phyloP scores from a whole-genome alignment of 2,329 filamentous ascomycete genomes.

The Colletotrichum karsti region DNA sequence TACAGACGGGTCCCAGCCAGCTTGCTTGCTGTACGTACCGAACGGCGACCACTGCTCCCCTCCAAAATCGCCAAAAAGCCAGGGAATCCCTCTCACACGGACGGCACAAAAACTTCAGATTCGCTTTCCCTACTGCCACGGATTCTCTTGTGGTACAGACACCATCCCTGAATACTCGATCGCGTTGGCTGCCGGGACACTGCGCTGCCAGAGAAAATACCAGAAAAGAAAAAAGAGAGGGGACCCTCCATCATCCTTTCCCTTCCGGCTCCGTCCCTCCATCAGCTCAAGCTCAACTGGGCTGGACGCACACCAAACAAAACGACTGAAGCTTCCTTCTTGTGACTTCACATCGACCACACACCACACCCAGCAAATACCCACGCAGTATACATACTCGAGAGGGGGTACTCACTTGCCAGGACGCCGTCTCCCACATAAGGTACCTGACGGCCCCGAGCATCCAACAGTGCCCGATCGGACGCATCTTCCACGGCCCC shows the following conservation, averaged over 20 bases:
- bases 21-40: constrained; percentile 10
- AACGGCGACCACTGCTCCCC: background rate
- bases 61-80: background rate
- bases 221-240: background rate
- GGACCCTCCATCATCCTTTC: background rate
- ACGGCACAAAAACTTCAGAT: background rate
- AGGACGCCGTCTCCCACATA: too few relatives aligned
- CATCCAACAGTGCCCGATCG: too few relatives aligned
- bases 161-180: too few relatives aligned
- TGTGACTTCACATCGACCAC: background rate
- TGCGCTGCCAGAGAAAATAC: background rate
- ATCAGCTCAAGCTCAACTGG: background rate
- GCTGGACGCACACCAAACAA: background rate
- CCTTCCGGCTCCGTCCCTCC: constrained; percentile 24
- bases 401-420: too few relatives aligned
- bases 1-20: background rate
- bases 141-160: background rate
- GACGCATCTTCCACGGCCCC: background rate
- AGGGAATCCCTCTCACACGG: background rate
- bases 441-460: background rate
- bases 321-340: constrained; percentile 2
- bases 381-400: too few relatives aligned
- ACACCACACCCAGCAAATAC: too few relatives aligned
- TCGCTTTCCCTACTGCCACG: background rate
- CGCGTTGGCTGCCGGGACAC: background rate